A percentile compares a stretch with the other conserved stretches of the same genome.
These are phyloP conservation scores for Otatea glauca DNA, from an alignment of 176 grass and related monocot species.

Conservation along the genomic window DNA sequence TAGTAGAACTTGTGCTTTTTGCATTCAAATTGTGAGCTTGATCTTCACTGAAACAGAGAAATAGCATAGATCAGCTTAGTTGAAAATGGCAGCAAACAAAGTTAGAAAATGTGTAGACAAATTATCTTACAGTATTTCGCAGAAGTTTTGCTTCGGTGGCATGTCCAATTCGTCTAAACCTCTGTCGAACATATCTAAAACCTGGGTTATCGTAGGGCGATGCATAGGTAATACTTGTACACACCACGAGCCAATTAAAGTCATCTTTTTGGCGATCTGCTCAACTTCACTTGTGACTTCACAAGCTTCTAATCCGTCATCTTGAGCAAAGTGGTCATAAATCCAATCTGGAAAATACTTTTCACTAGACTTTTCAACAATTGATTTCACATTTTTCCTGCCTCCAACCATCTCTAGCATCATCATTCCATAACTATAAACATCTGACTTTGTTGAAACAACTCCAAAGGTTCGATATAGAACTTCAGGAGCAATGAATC, in stretches of 20 bases:
- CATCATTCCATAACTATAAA: slow-evolving; percentile 74
- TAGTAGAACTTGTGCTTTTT: neutral
- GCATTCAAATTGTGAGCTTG: neutral
- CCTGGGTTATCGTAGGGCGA: slow-evolving; percentile 52
- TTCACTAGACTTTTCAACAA: slow-evolving; percentile 36
- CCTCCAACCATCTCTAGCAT: slow-evolving; percentile 63
- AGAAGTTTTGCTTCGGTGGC: slow-evolving; percentile 46
- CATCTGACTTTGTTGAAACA: slow-evolving; percentile 66
- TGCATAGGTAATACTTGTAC: slow-evolving; percentile 43
- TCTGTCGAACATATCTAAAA: slow-evolving; percentile 59
- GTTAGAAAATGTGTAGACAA: neutral
- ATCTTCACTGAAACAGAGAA: slow-evolving; percentile 8
- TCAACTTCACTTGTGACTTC: slow-evolving; percentile 39
- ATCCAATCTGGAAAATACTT: slow-evolving; percentile 64
- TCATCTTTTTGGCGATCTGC: slow-evolving; percentile 52
- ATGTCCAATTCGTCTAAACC: slow-evolving; percentile 42
- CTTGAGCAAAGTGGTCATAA: slow-evolving; percentile 49
- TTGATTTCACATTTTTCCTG: slow-evolving; percentile 40
- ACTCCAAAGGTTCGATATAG: slow-evolving; percentile 35
- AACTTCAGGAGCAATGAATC: slow-evolving; percentile 76
- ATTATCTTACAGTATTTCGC: slow-evolving; percentile 28
- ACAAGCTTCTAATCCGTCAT: slow-evolving; percentile 6
- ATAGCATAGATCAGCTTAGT: neutral
- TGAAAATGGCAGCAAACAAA: neutral
- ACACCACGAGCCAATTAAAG: slow-evolving; percentile 59